Percentiles rank a stretch among this genome's conserved stretches.
phyloP scores from a whole-genome alignment of 2,329 filamentous ascomycete species.

The Talaromyces sp. region DNA sequence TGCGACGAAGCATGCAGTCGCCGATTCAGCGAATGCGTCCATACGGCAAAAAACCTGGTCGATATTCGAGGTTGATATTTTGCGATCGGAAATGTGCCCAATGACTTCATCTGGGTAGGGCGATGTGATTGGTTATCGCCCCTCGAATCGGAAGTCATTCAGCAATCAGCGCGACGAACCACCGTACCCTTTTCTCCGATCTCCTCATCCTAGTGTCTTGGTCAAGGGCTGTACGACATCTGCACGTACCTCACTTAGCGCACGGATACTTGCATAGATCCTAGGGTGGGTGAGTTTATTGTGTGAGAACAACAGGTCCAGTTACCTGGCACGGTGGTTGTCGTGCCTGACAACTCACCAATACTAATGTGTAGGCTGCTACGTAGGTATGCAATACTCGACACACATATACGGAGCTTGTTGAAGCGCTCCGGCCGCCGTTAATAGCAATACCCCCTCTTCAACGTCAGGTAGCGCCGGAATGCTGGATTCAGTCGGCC shows the following conservation, averaged over 20 bases:
- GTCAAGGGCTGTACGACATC: neutral
- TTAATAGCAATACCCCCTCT: conserved; percentile 15
- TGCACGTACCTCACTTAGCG: conserved; percentile 1
- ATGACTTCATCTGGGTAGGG: neutral
- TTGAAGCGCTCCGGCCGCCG: conserved; percentile 16
- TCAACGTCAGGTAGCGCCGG: neutral
- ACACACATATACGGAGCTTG: neutral
- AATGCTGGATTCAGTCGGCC: neutral
- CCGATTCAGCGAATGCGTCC: neutral
- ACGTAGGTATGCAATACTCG: neutral
- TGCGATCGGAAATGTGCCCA: neutral
- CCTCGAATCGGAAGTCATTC: neutral
- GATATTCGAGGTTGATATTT: neutral
- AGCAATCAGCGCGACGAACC: neutral
- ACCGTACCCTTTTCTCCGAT: conserved; percentile 1
- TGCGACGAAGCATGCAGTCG: neutral
- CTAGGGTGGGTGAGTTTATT: conserved; percentile 2
- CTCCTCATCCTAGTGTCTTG: neutral
- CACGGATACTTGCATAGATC: conserved; percentile 8
- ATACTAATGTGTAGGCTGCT: too few species aligned
- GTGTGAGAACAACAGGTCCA: neutral
- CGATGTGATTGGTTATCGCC: neutral
- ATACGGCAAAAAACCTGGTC: neutral
- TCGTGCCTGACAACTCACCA: conserved; percentile 7
- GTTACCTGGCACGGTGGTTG: neutral